Conservation (phyloP, 805 yeast species). For the Starmerella potacharoeniae region DNA sequence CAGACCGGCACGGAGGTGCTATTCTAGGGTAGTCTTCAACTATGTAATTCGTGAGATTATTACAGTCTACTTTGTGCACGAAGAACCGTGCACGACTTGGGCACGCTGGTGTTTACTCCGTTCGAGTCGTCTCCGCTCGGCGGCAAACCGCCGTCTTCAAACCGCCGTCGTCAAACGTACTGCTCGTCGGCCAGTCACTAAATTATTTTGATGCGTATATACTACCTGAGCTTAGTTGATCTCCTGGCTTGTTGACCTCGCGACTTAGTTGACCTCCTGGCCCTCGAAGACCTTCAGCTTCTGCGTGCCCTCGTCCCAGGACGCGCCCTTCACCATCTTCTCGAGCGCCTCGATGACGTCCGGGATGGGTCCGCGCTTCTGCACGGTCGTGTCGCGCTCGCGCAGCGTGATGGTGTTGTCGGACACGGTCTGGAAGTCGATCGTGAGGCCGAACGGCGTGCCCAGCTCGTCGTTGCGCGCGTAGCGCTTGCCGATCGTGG, state of each 20-base stretch:
- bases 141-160: too few relatives aligned
- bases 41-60: too few relatives aligned
- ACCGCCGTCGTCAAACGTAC: too few relatives aligned
- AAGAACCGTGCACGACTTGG: too few relatives aligned
- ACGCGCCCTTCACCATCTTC: constrained; percentile 55
- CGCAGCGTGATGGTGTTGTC: constrained; percentile 87
- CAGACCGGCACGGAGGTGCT: too few relatives aligned
- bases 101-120: too few relatives aligned
- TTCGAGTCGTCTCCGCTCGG: too few relatives aligned
- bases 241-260: too few relatives aligned
- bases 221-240: background rate
- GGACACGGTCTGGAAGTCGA: constrained; percentile 83
- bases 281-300: constrained; percentile 61
- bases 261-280: constrained; percentile 32
- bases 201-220: background rate
- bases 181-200: too few relatives aligned
- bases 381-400: constrained; percentile 94
- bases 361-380: constrained; percentile 81
- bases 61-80: too few relatives aligned
- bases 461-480: constrained; percentile 98
- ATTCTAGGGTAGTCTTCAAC: too few relatives aligned
- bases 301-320: constrained; percentile 83
- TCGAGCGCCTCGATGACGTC: constrained; percentile 61
- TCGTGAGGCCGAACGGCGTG: constrained; percentile 96
- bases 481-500: constrained; percentile 94